A percentile compares a stretch with the other conserved stretches of the same genome.
Evolutionary conservation across 768 basidiomycete species (phyloP).

Genomic region (Dioszegia aurantiaca): DNA sequence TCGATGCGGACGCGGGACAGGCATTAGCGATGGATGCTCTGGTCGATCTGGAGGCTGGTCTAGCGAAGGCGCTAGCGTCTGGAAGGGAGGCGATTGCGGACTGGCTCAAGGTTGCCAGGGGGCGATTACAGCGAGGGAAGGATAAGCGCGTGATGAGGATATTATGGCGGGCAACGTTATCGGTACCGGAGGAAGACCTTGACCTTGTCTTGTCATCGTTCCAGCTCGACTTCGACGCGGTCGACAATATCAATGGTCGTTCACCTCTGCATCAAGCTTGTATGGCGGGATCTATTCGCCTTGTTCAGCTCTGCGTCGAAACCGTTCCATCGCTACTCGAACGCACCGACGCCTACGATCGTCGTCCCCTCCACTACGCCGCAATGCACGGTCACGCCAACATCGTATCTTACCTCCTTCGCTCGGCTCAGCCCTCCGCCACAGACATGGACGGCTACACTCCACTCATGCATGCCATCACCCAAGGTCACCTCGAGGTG

Average conservation of each 20-base stretch:
- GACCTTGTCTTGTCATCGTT: conserved; percentile 63
- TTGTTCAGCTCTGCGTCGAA: conserved; percentile 76
- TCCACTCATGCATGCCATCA: conserved; percentile 88
- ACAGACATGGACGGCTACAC: conserved; percentile 91
- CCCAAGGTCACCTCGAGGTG: conserved; percentile 76
- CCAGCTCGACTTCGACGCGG: conserved; percentile 80
- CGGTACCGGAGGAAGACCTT: conserved; percentile 65
- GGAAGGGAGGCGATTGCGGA: conserved; percentile 62
- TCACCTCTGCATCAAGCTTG: conserved; percentile 92
- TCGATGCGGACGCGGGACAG: conserved; percentile 47
- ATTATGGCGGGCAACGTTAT: conserved; percentile 72
- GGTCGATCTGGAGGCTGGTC: conserved; percentile 81
- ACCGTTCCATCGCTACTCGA: conserved; percentile 64
- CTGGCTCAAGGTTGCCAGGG: conserved; percentile 57
- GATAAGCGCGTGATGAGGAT: conserved; percentile 77
- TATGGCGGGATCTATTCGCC: conserved; percentile 71
- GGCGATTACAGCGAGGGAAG: conserved; percentile 32
- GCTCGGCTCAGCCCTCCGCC: conserved; percentile 61
- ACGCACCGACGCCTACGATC: conserved; percentile 82
- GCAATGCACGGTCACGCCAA: conserved; percentile 82
- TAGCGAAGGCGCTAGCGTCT: conserved; percentile 70
- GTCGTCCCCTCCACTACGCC: conserved; percentile 91
- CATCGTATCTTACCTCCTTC: conserved; percentile 73
- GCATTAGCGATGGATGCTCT: conserved; percentile 63
- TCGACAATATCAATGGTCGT: conserved; percentile 95